Evolutionary conservation across 2,329 filamentous ascomycete species (phyloP), one percentile per base, ranked within the genome.

Genomic region (Daldinia eschscholtzii): DNA sequence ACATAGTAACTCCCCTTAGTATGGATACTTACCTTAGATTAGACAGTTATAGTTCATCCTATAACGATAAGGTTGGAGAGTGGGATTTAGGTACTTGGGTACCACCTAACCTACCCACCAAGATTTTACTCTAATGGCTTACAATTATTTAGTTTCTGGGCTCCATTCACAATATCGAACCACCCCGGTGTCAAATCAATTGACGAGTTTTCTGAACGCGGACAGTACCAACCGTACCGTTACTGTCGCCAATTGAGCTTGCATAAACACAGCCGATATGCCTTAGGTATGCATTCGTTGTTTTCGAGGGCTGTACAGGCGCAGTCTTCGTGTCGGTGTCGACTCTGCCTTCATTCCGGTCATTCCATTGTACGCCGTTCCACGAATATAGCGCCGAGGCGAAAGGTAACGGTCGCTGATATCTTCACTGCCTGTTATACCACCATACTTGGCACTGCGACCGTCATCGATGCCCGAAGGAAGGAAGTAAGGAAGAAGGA

Each of bases 361-460:
- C 81, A 83, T 67, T 79, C 81, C 50, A 74, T 88, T 67, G 81
- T 84, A 67, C 84, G 86, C 64, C 85, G 84, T 75, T 79, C 84
- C 61, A 85, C 87, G 50, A 85, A 84, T 44, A 81, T 83, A 23
- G 80, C 83, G 35, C 78, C 83, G 58, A 84, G 83, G 74, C 84
- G 85, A 61, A 85, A 84, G 71, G 78, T 84, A 48, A 83, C 82
- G 44, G 78, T 83, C 74, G 80, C 85, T 79, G 82, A 89, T 80
- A 70, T 89, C 67, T 84, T 91, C 76, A 92, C 90, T 26, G 87
- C 91, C 42, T 87, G 86, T 77, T 93, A 92, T 75, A 90, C 90
- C 28, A 87, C 89, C 37, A 86, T 91, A 61, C 87, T 92, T 74
- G 90, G 88, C 4, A 87, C 88, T 1, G 90, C 89, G 1, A 85